phyloP scores from a whole-genome alignment of 139 green algal genomes.

The Pseudopediastrum boryanum region DNA sequence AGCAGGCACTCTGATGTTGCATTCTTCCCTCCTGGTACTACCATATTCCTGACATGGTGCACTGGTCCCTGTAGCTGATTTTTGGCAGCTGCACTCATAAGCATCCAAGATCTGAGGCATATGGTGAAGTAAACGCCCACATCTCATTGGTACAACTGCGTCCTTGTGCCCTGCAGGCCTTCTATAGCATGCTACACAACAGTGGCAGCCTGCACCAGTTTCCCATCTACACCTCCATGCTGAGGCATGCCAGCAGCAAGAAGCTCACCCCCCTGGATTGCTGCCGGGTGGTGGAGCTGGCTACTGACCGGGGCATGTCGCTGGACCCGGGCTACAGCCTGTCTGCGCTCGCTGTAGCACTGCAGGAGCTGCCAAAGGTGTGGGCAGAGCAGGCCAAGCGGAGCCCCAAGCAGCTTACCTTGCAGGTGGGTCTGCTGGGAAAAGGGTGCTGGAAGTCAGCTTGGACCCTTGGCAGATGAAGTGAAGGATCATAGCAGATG shows the following conservation, averaged over 20 bases:
- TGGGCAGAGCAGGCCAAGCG: conserved; percentile 16
- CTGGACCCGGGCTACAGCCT: conserved; percentile 23
- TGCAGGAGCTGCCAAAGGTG: conserved; percentile 21
- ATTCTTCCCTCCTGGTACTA: too few relatives aligned
- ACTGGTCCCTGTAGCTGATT: too few relatives aligned
- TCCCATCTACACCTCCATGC: conserved; percentile 30
- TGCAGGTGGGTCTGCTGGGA: not conserved
- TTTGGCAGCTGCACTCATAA: too few relatives aligned
- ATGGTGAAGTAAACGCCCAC: too few relatives aligned
- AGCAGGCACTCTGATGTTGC: too few relatives aligned
- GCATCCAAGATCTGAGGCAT: too few relatives aligned
- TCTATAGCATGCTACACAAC: not conserved
- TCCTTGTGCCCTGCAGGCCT: not conserved
- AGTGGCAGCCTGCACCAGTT: conserved; percentile 24
- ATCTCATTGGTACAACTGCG: not conserved
- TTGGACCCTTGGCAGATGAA: not conserved
- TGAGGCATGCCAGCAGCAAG: conserved; percentile 23
- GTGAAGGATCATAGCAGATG: not conserved
- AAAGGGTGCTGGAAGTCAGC: not conserved
- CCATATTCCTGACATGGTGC: too few relatives aligned
- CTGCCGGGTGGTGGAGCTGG: conserved; percentile 10
- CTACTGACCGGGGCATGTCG: not conserved
- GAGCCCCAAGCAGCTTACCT: not conserved
- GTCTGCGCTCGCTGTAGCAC: conserved; percentile 13
- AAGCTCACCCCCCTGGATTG: conserved; percentile 9